Evolutionary conservation across 2,329 filamentous ascomycete species (phyloP), one percentile per base, ranked within the genome.

Genomic region (Colletotrichum incanum): DNA sequence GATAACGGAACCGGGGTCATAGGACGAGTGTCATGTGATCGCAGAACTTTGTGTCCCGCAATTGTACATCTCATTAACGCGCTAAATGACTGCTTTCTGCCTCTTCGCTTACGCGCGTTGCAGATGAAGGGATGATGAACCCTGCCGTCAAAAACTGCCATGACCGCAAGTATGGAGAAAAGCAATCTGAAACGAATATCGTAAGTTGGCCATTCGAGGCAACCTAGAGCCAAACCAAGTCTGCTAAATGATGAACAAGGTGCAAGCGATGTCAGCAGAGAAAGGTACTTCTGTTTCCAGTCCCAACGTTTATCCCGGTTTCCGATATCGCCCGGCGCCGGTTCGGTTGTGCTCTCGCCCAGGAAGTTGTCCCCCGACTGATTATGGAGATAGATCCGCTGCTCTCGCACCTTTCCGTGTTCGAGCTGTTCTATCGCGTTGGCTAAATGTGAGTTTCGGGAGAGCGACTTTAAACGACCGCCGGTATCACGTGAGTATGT

Each of bases 401-500:
- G 75, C 47, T 73, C 74, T 14, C 73, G 75, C 41, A 75, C 65
- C 18, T 59, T 58, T 11, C 75, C 75, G 2, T 76, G 75, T 49
- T 31, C 55, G 5, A 75, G 64, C 37, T 75, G 75, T 66, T 49
- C 73, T 63, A 23, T 59, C 16, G 70, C 73, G 3, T 60, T 65
- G 8, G 58, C 39, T 5, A 65, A 50, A 20, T 76, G 75, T 64
- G 74, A 76, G 52, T 75, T 72, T 28, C 74, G 74, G 16, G 67
- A 73, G 34, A 59, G 75, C 28, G 73, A 74, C 41, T 69, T 56
- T 55, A 71, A 73, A 31, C 67, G 74, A n/a, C 63, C 70, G 7
- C 75, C 75, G 4, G 70, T 71, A 16, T 74, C 75, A 0, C 75
- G 74, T 23, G 78, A 76, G 28, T 78, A 79, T 31, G 77, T 79